phyloP scores from a whole-genome alignment of 1,139 yeast genomes.

The Geotrichum candidum region DNA sequence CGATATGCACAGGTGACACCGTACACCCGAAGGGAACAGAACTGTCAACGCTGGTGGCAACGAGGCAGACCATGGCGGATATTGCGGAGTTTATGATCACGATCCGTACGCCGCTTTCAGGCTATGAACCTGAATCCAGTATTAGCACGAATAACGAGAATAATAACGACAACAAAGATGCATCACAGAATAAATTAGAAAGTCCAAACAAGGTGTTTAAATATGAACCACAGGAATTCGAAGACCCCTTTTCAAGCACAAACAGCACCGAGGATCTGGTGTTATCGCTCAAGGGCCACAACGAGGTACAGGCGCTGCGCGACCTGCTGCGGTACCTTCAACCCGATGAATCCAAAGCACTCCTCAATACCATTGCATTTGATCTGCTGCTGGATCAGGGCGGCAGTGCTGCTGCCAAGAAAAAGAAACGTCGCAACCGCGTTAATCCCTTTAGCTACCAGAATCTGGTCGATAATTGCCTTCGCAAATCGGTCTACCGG shows the following conservation, averaged over 20 bases:
- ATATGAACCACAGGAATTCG: background rate
- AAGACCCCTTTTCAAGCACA: background rate
- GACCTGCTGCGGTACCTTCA: conserved; percentile 11
- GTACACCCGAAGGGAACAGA: background rate
- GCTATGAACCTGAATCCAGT: background rate
- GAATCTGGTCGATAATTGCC: conserved; percentile 7
- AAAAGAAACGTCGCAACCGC: background rate
- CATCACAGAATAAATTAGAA: background rate
- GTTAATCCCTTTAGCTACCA: conserved; percentile 3
- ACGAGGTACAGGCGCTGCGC: conserved; percentile 5
- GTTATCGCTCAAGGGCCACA: background rate
- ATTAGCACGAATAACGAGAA: background rate
- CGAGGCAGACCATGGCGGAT: background rate
- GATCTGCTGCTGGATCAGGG: conserved; percentile 1
- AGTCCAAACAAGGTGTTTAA: background rate
- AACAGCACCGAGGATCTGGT: background rate
- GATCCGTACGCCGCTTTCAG: background rate
- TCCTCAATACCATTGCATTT: conserved; percentile 4
- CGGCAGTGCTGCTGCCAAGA: background rate
- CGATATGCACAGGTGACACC: background rate
- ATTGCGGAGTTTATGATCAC: background rate
- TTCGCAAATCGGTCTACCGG: background rate
- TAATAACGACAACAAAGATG: background rate
- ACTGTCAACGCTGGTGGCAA: background rate
- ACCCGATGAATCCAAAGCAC: conserved; percentile 12